phyloP scores from a whole-genome alignment of 2,329 filamentous ascomycete genomes.

The Ophiocordyceps sinensis region DNA sequence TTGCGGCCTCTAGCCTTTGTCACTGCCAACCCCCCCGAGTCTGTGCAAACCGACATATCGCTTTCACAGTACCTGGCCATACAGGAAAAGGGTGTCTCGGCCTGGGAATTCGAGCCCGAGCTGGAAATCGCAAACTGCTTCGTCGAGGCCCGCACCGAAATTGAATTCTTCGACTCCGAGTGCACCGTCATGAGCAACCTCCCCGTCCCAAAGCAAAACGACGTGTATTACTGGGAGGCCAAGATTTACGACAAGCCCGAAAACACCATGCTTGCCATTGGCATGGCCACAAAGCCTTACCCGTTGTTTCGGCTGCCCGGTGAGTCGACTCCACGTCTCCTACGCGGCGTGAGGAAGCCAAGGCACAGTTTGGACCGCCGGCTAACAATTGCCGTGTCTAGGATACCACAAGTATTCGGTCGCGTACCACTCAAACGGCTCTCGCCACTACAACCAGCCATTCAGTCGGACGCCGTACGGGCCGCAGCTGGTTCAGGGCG shows the following conservation, averaged over 20 bases:
- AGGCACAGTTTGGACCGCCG: neutral
- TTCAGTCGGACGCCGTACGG: slow-evolving; percentile 71
- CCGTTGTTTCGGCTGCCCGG: slow-evolving; percentile 87
- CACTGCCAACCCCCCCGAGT: slow-evolving; percentile 87
- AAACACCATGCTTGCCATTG: slow-evolving; percentile 71
- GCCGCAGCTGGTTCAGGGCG: slow-evolving; percentile 75
- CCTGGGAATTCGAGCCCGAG: slow-evolving; percentile 99
- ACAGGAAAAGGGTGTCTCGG: slow-evolving; percentile 98
- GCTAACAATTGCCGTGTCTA: slow-evolving; percentile 5
- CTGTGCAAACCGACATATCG: slow-evolving; percentile 90
- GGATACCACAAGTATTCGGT: slow-evolving; percentile 88
- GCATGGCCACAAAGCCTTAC: slow-evolving; percentile 94
- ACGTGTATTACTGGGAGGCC: slow-evolving; percentile 98
- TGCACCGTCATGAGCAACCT: slow-evolving; percentile 96
- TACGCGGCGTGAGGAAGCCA: neutral
- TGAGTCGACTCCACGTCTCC: slow-evolving; percentile 25
- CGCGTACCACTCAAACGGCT: slow-evolving; percentile 78
- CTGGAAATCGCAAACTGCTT: slow-evolving; percentile 98
- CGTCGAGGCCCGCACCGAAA: slow-evolving; percentile 88
- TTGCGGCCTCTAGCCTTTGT: slow-evolving; percentile 56
- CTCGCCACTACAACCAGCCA: slow-evolving; percentile 83
- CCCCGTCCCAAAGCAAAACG: slow-evolving; percentile 95
- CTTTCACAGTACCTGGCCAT: slow-evolving; percentile 95
- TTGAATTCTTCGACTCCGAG: slow-evolving; percentile 97
- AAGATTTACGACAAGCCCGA: slow-evolving; percentile 98